Percentiles rank a stretch among this genome's conserved stretches.
These are phyloP conservation scores for Dothistroma pini DNA, from an alignment of 2,329 filamentous ascomycete genomes.

Conservation along the genomic window DNA sequence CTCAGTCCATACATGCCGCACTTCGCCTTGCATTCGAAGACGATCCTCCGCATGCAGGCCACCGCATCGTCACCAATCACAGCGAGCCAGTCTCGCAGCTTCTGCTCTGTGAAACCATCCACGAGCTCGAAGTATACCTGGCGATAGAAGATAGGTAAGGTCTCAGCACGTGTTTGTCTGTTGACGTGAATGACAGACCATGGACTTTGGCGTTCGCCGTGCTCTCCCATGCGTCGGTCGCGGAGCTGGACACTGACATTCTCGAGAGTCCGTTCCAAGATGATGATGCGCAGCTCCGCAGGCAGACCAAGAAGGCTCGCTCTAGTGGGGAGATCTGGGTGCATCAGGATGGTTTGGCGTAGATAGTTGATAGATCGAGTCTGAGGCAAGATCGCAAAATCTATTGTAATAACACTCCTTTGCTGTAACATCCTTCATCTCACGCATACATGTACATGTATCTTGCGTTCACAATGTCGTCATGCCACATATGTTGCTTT, in stretches of 20 bases:
- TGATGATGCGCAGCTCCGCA: constrained; percentile 2
- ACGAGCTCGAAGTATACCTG: neutral
- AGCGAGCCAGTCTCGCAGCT: constrained; percentile 2
- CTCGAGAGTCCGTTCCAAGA: constrained; percentile 5
- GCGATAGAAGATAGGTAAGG: neutral
- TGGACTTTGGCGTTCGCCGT: neutral
- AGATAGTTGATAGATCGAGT: neutral
- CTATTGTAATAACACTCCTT: too few relatives aligned
- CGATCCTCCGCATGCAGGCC: neutral
- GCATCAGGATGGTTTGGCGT: neutral
- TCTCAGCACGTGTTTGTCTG: neutral
- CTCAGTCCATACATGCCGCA: constrained; percentile 10
- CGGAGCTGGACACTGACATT: neutral
- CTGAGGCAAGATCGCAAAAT: too few relatives aligned
- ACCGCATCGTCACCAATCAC: constrained; percentile 2
- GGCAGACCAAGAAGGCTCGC: constrained; percentile 4
- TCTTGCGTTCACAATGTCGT: too few relatives aligned
- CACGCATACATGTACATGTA: too few relatives aligned
- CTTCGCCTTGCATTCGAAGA: constrained; percentile 2
- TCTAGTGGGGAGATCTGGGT: neutral
- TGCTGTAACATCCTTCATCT: too few relatives aligned
- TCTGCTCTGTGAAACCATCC: neutral
- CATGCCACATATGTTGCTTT: too few relatives aligned
- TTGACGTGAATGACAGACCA: constrained; percentile 6
- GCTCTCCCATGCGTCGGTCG: neutral